Base-by-base conservation (phyloP, 257 asterid genomes). In the Capsicum rhomboideum region DNA sequence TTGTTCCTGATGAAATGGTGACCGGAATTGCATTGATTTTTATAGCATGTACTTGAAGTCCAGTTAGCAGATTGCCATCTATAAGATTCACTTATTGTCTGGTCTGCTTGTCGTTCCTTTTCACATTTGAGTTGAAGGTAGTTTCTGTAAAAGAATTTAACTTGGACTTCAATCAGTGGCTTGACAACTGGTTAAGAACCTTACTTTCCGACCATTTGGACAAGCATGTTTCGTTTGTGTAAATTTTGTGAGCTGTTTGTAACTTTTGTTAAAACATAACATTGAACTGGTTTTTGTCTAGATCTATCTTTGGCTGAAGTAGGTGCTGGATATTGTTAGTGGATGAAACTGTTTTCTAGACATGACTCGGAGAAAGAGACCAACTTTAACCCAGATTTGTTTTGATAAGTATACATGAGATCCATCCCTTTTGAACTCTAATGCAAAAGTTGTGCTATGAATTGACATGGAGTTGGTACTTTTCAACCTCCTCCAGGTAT, bases 1-100 rank as follows among this genome's bases (percentile, higher is more conserved):
- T 83, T 71, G 85, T 79, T 82, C 88, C 75, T 56, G 79, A 63
- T 53, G 75, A 87, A 82, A 85, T 53, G 91, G 97, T 90, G 59
- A 52, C 90, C 53, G 46, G 50, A 85, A 46, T 79, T 16, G 37
- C 69, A 71, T 63, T 56, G 52, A 85, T 52, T 52, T 29, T 81
- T 28, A 28, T 52, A 54, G 75, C 7, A 42, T 59, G 50, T 28
- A 64, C 9, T 64, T 58, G 74, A n/a, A 20, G 40, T 80, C 18
- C 29, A 23, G 16, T 64, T 64, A 13, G n/a, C 16, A 26, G 40
- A 64, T 64, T 28, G n/a, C 11, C 72, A 28, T 64, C 72, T 64
- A 28, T 64, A 28, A 64, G 72, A 26, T 64, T 28, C 42, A 64
- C 9, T 64, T 64, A 64, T 26, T 28, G 72, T 28, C 72, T 28